phyloP scores from a whole-genome alignment of 2,329 filamentous ascomycete species.

The Aureobasidium musti region DNA sequence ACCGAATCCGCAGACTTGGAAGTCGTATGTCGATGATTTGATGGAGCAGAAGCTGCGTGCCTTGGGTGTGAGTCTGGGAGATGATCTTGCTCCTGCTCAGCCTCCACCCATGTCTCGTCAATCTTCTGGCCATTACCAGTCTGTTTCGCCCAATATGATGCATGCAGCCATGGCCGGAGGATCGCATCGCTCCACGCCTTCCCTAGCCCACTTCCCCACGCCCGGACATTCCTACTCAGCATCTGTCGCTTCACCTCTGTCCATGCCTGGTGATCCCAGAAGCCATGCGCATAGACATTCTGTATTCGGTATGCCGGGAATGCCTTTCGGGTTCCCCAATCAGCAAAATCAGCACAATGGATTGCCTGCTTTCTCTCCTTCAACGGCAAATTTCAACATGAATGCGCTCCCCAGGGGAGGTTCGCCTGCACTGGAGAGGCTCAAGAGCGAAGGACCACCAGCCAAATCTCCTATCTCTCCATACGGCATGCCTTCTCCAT shows the following conservation, averaged over 20 bases:
- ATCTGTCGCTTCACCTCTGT: constrained; percentile 71
- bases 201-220: constrained; percentile 56
- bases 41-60: constrained; percentile 91
- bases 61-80: constrained; percentile 79
- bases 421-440: constrained; percentile 45
- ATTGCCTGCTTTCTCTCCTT: constrained; percentile 47
- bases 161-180: constrained; percentile 46
- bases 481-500: constrained; percentile 27
- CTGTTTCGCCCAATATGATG: constrained; percentile 75
- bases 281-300: constrained; percentile 71
- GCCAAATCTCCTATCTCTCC: constrained; percentile 61
- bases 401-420: constrained; percentile 44
- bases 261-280: constrained; percentile 60
- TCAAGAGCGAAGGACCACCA: constrained; percentile 43
- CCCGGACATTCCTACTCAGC: constrained; percentile 54
- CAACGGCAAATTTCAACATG: constrained; percentile 31
- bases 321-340: constrained; percentile 65
- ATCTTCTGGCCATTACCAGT: constrained; percentile 71
- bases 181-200: constrained; percentile 42
- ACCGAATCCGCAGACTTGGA: constrained; percentile 72
- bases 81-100: constrained; percentile 62
- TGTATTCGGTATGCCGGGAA: constrained; percentile 56
- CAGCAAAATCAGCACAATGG: constrained; percentile 62
- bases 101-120: constrained; percentile 66
- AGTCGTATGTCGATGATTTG: constrained; percentile 76